Evolutionary conservation across 1,284 basidiomycete species (phyloP).

Genomic region (Amylostereum areolatum): DNA sequence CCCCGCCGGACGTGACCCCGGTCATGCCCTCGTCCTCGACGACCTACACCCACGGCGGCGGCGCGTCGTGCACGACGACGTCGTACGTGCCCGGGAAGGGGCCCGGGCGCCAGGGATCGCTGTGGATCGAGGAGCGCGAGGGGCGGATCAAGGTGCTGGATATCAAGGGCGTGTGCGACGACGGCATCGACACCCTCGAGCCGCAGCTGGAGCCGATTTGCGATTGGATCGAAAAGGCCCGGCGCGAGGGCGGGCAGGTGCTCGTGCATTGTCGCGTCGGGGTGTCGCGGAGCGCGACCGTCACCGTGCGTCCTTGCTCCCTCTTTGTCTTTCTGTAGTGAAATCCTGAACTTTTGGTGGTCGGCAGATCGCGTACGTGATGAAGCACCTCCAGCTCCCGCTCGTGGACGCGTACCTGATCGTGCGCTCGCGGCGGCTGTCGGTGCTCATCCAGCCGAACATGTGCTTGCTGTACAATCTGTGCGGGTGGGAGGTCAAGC

Average conservation of each 20-base stretch:
- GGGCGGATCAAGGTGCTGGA: slow-evolving; percentile 86
- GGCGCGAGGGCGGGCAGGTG: slow-evolving; percentile 79
- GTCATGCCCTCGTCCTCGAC: slow-evolving; percentile 19
- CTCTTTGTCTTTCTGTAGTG: neutral
- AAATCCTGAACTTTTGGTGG: slow-evolving; percentile 1
- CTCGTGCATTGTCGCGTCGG: slow-evolving; percentile 97
- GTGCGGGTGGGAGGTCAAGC: slow-evolving; percentile 87
- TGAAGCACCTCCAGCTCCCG: slow-evolving; percentile 86
- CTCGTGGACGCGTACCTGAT: slow-evolving; percentile 92
- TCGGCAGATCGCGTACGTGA: slow-evolving; percentile 87
- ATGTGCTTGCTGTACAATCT: slow-evolving; percentile 91
- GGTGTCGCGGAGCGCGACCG: slow-evolving; percentile 89
- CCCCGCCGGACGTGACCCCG: slow-evolving; percentile 40
- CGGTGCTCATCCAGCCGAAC: slow-evolving; percentile 90
- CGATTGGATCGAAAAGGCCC: slow-evolving; percentile 89
- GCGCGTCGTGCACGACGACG: slow-evolving; percentile 22
- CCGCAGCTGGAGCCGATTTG: slow-evolving; percentile 85
- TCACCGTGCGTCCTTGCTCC: slow-evolving; percentile 54
- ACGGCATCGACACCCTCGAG: slow-evolving; percentile 92
- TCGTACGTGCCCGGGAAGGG: slow-evolving; percentile 36
- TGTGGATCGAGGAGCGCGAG: slow-evolving; percentile 83
- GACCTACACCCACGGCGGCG: neutral
- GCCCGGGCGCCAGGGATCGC: slow-evolving; percentile 57
- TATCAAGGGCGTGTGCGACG: slow-evolving; percentile 87
- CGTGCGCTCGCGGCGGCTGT: slow-evolving; percentile 77